Base-by-base conservation (phyloP, 768 basidiomycete genomes). In the Punctularia strigosozonata region DNA sequence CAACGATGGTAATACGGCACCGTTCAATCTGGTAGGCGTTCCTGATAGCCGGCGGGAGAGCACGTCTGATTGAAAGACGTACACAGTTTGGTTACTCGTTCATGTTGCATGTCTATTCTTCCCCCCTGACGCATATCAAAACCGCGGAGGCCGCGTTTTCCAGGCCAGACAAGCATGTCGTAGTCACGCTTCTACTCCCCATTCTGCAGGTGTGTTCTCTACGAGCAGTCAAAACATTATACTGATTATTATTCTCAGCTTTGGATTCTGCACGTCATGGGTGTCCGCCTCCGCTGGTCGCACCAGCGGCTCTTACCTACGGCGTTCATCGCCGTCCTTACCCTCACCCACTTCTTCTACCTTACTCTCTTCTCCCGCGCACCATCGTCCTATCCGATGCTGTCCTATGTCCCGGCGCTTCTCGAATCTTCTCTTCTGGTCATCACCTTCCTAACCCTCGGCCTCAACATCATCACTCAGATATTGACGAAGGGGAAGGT, bases 31-130 rank as follows among this genome's bases (percentile, higher is more conserved):
- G 46, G 83, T 85, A 49, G 28, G 78, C 62, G 13, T 19, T 19
- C 20, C 18, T 12, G 12, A n/a, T n/a, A n/a, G n/a, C n/a, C n/a
- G n/a, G n/a, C n/a, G n/a, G n/a, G 15, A 24, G 32, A 12, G 37
- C n/a, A 12, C 19, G 8, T 43, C 47, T 22, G 40, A 28, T 14
- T 12, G n/a, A 12, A 10, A 31, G 28, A 36, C 35, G 25, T 35
- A 2, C 30, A 7, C 46, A 84, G 82, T 73, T 85, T 44, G 80
- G 78, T 17, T 87, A 85, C 47, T 75, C 81, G 1, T 84, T 85
- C 54, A 64, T 84, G 23, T 57, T 87, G 15, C 77, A 86, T 45
- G 68, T 83, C 6, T 85, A 84, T 58, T 73, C 80, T 0, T 75
- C 77, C 2, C 77, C 80, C 0, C 49, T 75, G 28, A 70, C 77